Evolutionary conservation across 192 early-diverging fungal species (phyloP).

Genomic region (Mortierella claussenii): DNA sequence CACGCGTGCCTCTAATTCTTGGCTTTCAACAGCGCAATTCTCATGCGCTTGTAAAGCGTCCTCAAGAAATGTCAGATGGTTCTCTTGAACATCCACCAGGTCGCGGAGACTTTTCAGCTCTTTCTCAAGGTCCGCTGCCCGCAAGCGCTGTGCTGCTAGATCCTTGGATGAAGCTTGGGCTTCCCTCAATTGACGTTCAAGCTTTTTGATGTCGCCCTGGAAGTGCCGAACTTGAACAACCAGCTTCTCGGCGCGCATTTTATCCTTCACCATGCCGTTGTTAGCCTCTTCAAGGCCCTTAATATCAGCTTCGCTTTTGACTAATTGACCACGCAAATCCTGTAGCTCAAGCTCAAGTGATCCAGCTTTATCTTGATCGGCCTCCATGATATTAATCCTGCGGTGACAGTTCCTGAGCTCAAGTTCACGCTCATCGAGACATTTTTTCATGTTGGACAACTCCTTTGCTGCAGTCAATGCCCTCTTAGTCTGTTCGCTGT

Average conservation of each 20-base stretch:
- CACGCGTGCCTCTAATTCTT: conserved; percentile 12
- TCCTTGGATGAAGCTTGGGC: conserved; percentile 1
- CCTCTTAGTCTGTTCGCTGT: conserved; percentile 3
- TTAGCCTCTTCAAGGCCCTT: conserved; percentile 13
- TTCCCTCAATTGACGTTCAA: conserved; percentile 14
- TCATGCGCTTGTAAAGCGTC: conserved; percentile 23
- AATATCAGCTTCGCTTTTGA: not conserved
- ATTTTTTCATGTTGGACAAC: not conserved
- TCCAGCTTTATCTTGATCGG: conserved; percentile 12
- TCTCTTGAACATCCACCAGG: conserved; percentile 28
- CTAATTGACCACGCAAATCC: conserved; percentile 18
- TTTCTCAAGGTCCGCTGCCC: not conserved
- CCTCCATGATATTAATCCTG: conserved; percentile 22
- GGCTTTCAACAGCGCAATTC: conserved; percentile 3
- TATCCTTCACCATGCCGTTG: not conserved
- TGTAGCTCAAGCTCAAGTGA: conserved; percentile 4
- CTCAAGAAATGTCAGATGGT: conserved; percentile 37
- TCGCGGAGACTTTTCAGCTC: conserved; percentile 28
- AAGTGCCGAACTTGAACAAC: conserved; percentile 4
- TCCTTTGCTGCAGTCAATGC: not conserved
- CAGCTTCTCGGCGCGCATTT: conserved; percentile 1
- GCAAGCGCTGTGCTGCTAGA: not conserved
- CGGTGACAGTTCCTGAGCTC: conserved; percentile 21
- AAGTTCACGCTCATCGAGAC: conserved; percentile 6
- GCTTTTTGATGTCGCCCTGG: conserved; percentile 10